These are phyloP conservation scores for Pichia sp. DNA, from an alignment of 1,139 yeast species.

Conservation along the genomic window DNA sequence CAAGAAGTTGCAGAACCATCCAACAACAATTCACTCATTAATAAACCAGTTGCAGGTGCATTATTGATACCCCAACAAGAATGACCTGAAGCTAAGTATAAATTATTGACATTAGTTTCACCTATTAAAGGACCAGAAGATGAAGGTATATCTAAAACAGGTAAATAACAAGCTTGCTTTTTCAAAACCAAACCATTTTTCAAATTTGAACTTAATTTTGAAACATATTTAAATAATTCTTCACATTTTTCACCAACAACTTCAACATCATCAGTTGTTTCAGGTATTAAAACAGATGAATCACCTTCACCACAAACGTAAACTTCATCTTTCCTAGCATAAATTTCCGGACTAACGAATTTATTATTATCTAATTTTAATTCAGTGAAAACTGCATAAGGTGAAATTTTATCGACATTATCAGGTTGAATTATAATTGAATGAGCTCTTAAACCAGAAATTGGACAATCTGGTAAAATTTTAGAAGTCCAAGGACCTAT, in stretches of 20 bases:
- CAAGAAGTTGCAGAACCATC: slow-evolving; percentile 83
- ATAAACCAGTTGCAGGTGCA: slow-evolving; percentile 93
- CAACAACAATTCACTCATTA: slow-evolving; percentile 77
- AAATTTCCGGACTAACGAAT: slow-evolving; percentile 84
- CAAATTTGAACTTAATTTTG: slow-evolving; percentile 66
- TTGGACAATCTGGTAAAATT: slow-evolving; percentile 84
- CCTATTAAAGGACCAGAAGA: slow-evolving; percentile 93
- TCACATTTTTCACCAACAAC: slow-evolving; percentile 86
- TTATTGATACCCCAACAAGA: slow-evolving; percentile 98
- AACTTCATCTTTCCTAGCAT: slow-evolving; percentile 92
- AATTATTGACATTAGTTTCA: slow-evolving; percentile 74
- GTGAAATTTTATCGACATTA: slow-evolving; percentile 62
- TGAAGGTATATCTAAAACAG: slow-evolving; percentile 87
- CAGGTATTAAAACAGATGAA: slow-evolving; percentile 83
- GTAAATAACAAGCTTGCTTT: slow-evolving; percentile 92
- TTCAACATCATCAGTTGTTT: slow-evolving; percentile 87
- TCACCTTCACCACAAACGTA: slow-evolving; percentile 98
- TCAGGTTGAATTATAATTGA: slow-evolving; percentile 87
- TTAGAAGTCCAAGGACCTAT: slow-evolving; percentile 97
- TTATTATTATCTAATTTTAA: slow-evolving; percentile 57
- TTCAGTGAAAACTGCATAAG: slow-evolving; percentile 93
- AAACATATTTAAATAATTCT: slow-evolving; percentile 74
- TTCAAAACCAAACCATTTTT: slow-evolving; percentile 69
- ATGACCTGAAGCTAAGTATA: slow-evolving; percentile 85
- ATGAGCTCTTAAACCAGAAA: slow-evolving; percentile 87